A percentile compares a stretch with the other conserved stretches of the same genome.
phyloP scores from a whole-genome alignment of 768 basidiomycete genomes.

The Phlegmacium glaucopus region DNA sequence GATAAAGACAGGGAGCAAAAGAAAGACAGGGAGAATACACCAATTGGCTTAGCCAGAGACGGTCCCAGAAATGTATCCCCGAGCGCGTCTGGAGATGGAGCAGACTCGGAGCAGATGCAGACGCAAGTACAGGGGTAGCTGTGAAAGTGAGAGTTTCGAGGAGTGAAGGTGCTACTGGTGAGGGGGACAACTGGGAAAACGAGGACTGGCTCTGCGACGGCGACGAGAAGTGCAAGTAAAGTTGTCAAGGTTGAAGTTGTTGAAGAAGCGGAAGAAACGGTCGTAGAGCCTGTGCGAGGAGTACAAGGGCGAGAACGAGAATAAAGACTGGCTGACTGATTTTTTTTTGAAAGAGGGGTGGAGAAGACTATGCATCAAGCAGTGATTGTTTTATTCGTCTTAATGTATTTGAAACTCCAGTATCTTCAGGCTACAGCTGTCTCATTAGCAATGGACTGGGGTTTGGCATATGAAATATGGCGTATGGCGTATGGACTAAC shows the following conservation, averaged over 20 bases:
- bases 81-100: conserved; percentile 6
- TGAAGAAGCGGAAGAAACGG: conserved; percentile 20
- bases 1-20: no score
- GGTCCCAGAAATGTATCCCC: background rate
- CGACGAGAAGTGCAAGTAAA: background rate
- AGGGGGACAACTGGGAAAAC: conserved; percentile 1
- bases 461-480: no score
- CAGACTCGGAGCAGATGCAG: conserved; percentile 6
- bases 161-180: conserved; percentile 19
- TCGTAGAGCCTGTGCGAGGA: conserved; percentile 14
- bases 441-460: no score
- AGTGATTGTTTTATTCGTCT: no score
- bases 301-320: conserved; percentile 29
- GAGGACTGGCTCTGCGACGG: background rate
- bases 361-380: background rate
- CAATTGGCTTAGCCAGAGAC: background rate
- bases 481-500: no score
- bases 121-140: conserved; percentile 14
- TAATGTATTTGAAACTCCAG: no score
- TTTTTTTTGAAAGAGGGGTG: no score
- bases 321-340: conserved; percentile 26
- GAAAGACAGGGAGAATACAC: conserved; percentile 38
- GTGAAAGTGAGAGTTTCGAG: conserved; percentile 30
- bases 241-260: conserved; percentile 18
- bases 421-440: no score